Conservation (phyloP, 2,329 filamentous ascomycete species). For the Penicillium sp. region DNA sequence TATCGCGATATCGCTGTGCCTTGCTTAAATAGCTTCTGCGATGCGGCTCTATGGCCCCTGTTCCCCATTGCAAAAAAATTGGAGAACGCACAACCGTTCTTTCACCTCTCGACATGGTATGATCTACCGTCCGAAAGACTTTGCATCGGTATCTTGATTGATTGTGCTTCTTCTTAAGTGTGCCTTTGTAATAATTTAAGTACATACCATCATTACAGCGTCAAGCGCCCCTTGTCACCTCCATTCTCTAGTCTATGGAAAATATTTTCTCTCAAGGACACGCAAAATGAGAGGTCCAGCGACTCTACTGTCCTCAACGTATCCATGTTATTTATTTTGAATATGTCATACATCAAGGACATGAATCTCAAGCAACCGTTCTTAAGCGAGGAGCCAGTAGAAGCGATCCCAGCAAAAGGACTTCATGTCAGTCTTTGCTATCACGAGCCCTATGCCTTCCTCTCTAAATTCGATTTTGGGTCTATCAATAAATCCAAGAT, state of each 20-base stretch:
- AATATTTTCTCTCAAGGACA: neutral
- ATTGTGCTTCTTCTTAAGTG: neutral
- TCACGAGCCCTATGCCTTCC: no score
- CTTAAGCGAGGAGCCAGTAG: neutral
- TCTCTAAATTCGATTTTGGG: neutral
- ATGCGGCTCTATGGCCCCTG: no score
- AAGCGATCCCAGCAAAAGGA: no score
- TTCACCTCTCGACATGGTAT: neutral
- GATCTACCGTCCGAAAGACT: neutral
- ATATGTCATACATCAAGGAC: neutral
- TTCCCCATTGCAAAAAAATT: no score
- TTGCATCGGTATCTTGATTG: neutral
- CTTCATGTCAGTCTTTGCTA: no score
- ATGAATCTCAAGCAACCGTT: neutral
- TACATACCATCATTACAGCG: neutral
- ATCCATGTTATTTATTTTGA: no score
- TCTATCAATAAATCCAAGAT: neutral
- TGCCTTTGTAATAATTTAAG: neutral
- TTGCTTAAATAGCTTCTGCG: neutral
- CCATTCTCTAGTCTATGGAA: neutral
- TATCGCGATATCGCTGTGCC: neutral
- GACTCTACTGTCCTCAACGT: neutral
- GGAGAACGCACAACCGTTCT: neutral
- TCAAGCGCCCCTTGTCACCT: neutral
- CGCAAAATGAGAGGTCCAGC: neutral